These are phyloP conservation scores for Cephaloascus albidus DNA, from an alignment of 805 yeast genomes.

Conservation along the genomic window DNA sequence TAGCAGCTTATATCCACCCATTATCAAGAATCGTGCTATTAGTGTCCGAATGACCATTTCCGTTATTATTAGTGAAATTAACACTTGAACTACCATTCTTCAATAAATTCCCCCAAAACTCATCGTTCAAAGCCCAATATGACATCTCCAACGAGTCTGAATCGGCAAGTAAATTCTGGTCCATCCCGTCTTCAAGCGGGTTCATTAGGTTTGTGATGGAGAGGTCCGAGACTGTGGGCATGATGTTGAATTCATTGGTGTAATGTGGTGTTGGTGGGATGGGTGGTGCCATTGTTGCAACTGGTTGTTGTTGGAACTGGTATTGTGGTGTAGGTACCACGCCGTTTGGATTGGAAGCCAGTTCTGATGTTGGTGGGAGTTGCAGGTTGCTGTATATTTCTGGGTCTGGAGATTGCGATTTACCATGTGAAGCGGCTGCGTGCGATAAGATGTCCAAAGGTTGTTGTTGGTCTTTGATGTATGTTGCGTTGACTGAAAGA, in stretches of 20 bases:
- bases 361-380: neutral
- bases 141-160: slow-evolving; percentile 34
- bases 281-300: neutral
- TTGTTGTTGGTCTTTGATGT: slow-evolving; percentile 4
- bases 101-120: slow-evolving; percentile 58
- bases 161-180: slow-evolving; percentile 10
- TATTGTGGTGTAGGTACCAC: neutral
- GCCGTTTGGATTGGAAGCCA: too few relatives aligned
- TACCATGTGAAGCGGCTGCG: slow-evolving; percentile 17
- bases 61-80: slow-evolving; percentile 16
- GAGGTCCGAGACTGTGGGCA: neutral
- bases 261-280: neutral
- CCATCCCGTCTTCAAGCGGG: neutral
- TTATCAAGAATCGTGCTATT: too few relatives aligned
- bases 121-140: slow-evolving; percentile 52
- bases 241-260: slow-evolving; percentile 1
- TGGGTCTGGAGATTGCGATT: neutral
- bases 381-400: neutral
- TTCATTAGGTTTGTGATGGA: neutral
- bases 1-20: too few relatives aligned
- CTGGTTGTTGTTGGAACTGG: neutral
- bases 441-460: slow-evolving; percentile 20
- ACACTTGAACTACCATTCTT: slow-evolving; percentile 22
- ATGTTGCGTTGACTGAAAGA: slow-evolving; percentile 5
- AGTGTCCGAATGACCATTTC: too few relatives aligned